phyloP scores from a whole-genome alignment of 352 stramenopile species.

The Globisporangium alternatum region DNA sequence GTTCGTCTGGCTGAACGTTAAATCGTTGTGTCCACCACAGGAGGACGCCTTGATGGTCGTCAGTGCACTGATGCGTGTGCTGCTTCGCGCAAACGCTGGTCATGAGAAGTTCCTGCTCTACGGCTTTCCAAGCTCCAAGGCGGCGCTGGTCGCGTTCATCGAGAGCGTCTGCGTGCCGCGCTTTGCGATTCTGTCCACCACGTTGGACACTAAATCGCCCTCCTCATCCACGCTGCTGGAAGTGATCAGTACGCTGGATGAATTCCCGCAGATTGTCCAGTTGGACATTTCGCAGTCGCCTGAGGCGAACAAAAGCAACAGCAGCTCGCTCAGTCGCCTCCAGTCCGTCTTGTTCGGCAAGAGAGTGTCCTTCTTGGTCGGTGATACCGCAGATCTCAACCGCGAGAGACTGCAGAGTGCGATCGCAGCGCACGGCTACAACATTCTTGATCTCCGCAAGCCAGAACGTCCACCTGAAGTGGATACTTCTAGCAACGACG shows the following conservation, averaged over 20 bases:
- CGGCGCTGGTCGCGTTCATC: conserved; percentile 19
- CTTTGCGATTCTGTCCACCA: conserved; percentile 25
- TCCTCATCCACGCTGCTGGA: conserved; percentile 14
- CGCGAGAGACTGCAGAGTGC: conserved; percentile 18
- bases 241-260: conserved; percentile 22
- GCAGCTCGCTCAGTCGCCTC: conserved; percentile 14
- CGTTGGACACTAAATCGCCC: conserved; percentile 2
- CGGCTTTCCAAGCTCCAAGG: conserved; percentile 27
- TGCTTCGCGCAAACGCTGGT: conserved; percentile 23
- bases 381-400: conserved; percentile 21
- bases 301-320: not conserved
- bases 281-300: conserved; percentile 20
- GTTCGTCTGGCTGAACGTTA: conserved; percentile 29
- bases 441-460: conserved; percentile 24
- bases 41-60: conserved; percentile 3
- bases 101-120: conserved; percentile 30
- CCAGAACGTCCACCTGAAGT: not conserved
- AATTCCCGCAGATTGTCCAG: conserved; percentile 25
- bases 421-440: conserved; percentile 20
- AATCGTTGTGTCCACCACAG: not conserved
- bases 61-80: conserved; percentile 15
- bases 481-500: not conserved
- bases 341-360: conserved; percentile 31
- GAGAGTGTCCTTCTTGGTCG: conserved; percentile 28
- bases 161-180: conserved; percentile 15